A percentile compares a stretch with the other conserved stretches of the same genome.
These are phyloP conservation scores for Saturnispora mendoncae DNA, from an alignment of 805 yeast genomes.

Conservation along the genomic window DNA sequence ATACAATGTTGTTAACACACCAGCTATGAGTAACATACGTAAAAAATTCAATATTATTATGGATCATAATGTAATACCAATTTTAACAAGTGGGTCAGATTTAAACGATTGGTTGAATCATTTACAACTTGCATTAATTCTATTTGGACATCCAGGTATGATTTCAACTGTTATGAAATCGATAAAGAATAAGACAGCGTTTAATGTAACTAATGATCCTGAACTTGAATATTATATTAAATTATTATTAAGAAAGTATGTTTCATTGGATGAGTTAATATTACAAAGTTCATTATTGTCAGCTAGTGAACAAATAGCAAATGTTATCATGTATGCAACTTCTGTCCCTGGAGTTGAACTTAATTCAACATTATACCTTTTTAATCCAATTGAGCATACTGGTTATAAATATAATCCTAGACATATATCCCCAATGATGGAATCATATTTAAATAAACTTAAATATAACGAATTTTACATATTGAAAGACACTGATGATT, in stretches of 20 bases:
- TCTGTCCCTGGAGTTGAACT: not conserved
- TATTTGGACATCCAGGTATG: slow-evolving; percentile 1
- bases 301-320: slow-evolving; percentile 6
- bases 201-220: not conserved
- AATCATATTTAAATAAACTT: not conserved
- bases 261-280: not conserved
- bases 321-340: not conserved
- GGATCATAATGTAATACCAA: not conserved
- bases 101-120: slow-evolving; percentile 2
- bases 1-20: not conserved
- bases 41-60: not conserved
- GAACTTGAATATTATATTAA: slow-evolving; percentile 3
- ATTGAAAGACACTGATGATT: not conserved
- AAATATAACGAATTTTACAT: slow-evolving; percentile 1
- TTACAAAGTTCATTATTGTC: slow-evolving; percentile 3
- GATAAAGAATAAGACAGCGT: not conserved
- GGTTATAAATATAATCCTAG: not conserved
- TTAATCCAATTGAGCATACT: not conserved
- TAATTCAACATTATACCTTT: not conserved
- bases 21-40: not conserved
- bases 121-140: not conserved
- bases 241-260: not conserved
- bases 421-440: not conserved
- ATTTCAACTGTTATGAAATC: not conserved
- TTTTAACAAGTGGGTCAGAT: not conserved